Conservation (phyloP, 1,139 yeast genomes). For the Tardiomyces digboiensis region DNA sequence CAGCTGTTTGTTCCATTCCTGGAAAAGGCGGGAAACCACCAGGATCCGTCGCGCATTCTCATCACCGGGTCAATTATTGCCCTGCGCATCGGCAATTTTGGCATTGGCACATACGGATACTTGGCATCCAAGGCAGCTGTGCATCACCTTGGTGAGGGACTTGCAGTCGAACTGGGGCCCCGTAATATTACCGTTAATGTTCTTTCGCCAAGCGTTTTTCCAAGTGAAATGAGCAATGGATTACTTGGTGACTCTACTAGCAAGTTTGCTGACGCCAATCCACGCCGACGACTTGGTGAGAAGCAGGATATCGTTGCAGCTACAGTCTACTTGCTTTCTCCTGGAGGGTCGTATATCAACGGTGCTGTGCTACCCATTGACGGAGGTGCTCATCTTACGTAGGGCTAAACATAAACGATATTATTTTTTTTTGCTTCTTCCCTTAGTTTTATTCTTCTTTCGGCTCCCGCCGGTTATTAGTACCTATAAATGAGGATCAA, state of each 20-base stretch:
- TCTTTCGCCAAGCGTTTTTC: slow-evolving; percentile 74
- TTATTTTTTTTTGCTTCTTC: too few relatives aligned
- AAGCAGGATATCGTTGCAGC: slow-evolving; percentile 52
- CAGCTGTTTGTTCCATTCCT: slow-evolving; percentile 53
- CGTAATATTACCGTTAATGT: slow-evolving; percentile 70
- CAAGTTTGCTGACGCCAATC: slow-evolving; percentile 39
- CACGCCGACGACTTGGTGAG: slow-evolving; percentile 55
- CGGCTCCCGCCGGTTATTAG: too few relatives aligned
- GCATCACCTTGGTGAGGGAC: slow-evolving; percentile 54
- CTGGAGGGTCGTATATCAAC: slow-evolving; percentile 52
- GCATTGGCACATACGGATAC: slow-evolving; percentile 65
- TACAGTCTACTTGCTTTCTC: slow-evolving; percentile 50
- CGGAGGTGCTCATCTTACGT: slow-evolving; percentile 43
- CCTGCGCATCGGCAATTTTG: slow-evolving; percentile 34
- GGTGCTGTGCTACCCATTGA: slow-evolving; percentile 74
- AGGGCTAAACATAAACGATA: too few relatives aligned
- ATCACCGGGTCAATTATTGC: slow-evolving; percentile 55
- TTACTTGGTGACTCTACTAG: slow-evolving; percentile 43
- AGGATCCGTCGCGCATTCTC: slow-evolving; percentile 57
- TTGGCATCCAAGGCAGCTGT: slow-evolving; percentile 73
- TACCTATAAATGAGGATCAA: too few relatives aligned
- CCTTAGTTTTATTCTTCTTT: too few relatives aligned
- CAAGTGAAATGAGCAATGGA: slow-evolving; percentile 68
- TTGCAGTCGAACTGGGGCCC: slow-evolving; percentile 89
- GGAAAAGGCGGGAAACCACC: slow-evolving; percentile 42